Base-by-base conservation (phyloP, 169 alveolate genomes). In the Toxoplasma gondii region DNA sequence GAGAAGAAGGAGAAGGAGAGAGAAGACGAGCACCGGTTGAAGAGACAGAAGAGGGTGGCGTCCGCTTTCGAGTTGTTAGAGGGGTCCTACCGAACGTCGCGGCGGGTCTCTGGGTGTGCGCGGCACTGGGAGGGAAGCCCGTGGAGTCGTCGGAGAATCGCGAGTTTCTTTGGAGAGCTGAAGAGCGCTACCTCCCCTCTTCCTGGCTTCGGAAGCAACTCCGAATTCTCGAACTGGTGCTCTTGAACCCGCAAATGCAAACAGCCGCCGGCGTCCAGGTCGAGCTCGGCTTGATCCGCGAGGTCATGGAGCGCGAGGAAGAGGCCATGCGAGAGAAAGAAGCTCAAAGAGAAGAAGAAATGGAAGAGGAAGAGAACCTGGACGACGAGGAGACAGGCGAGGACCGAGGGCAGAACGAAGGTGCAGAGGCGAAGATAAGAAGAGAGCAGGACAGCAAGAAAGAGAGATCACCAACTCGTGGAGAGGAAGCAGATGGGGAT, bases 81-180 rank as follows among this genome's bases (percentile, higher is more conserved):
- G 69, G 91, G 24, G n/a, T 70, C 16, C 94, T 91, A 43, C 94
- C 94, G 27, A 39, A 80, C 36, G 86, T 69, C 54, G 49, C 64
- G 22, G 91, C 86, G 24, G 94, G 58, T 29, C 84, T 91, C 34
- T 91, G 94, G 94, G 84, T 91, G 27, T 91, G 94, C 41, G 94
- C 94, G 38, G 94, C 94, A 5, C 69, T 91, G 70, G 94, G 94
- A 24, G 94, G 94, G 36, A 86, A 81, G 91, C 94, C 94, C 9
- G 69, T 87, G 4, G 86, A 34, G 34, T 70, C 41, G 5, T 69
- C 91, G 41, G 86, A 54, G 90, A 91, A 91, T 74, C 54, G 70
- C 39, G 69, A 27, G 45, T 91, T 88, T 81, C n/a, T 91, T 24
- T 91, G 94, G 94, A 69, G 43, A 34, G 91, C 82, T 4, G 91